Evolutionary conservation across 768 basidiomycete species (phyloP), one percentile per base, ranked within the genome.

Genomic region (Russula foetens): DNA sequence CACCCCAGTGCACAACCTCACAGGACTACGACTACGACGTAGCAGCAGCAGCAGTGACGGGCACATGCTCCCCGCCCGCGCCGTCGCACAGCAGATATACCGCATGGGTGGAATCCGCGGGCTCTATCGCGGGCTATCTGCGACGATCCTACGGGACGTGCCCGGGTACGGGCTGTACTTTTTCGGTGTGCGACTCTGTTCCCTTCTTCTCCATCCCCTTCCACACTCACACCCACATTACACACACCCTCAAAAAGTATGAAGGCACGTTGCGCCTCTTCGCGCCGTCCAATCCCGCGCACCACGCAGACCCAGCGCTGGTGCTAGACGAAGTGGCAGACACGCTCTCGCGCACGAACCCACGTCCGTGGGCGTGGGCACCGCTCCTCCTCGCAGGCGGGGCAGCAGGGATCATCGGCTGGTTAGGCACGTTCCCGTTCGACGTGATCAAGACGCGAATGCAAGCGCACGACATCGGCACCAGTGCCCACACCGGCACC

Each of bases 401-500:
- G 1, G 69, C 86, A 0, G 92, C 92, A 0, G 92, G 91, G 5
- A 72, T 89, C 19, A 79, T 79, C 9, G 88, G 89, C 9, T 95
- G 92, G 92, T 39, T 84, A 0, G 77, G 75, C 2, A 95, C 92
- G 1, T 97, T 96, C 70, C 91, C 92, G 2, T 76, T 93, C 57
- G 93, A 97, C 68, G 88, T 93, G 3, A 79, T 95, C 62, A 96
- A 97, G 75, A 95, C 94, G 15, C 83, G 92, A 6, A 82, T 94
- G 66, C 93, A 97, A 71, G 82, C 82, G 7, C 47, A 43, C 6
- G 46, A 28, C 51, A 70, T 65, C 26, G 56, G 19, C 69, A 1
- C 19, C 39, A 4, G 39, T 7, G 56, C 48, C 12, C 47, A 48
- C 9, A 19, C 39, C 3, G 8, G 35, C 15, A 38, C 23, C n/a